Conservation (phyloP, 2,329 filamentous ascomycete species). For the Aureobasidium sp. region DNA sequence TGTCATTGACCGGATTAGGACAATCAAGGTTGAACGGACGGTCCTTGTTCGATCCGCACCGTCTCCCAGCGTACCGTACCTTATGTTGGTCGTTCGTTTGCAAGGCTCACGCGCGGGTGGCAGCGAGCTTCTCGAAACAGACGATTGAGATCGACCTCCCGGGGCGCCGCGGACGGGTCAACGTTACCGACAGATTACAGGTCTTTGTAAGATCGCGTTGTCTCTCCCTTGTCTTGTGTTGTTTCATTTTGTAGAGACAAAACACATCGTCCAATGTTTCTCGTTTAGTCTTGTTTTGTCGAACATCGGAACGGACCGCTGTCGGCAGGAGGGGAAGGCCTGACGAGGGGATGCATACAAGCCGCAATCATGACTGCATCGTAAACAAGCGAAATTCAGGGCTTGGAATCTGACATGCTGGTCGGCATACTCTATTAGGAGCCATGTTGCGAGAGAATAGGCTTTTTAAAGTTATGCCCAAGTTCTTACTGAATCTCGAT, state of each 20-base stretch:
- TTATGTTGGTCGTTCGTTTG: constrained; percentile 10
- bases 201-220: constrained; percentile 4
- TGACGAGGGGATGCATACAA: constrained; percentile 8
- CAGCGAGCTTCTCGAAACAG: constrained; percentile 1
- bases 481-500: neutral
- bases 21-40: constrained; percentile 11
- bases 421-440: neutral
- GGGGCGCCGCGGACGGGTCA: constrained; percentile 11
- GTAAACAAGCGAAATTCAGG: neutral
- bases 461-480: neutral
- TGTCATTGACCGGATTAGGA: neutral
- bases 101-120: neutral
- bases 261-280: constrained; percentile 7
- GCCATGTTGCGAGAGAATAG: neutral
- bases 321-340: neutral
- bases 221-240: neutral
- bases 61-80: constrained; percentile 12
- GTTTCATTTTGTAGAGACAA: constrained; percentile 9
- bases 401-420: constrained; percentile 1
- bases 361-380: neutral
- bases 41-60: constrained; percentile 11
- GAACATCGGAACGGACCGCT: constrained; percentile 10
- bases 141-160: neutral
- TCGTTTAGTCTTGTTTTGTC: neutral
- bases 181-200: constrained; percentile 11